phyloP scores from a whole-genome alignment of 1,139 yeast species.

The Meyerozyma sp. region DNA sequence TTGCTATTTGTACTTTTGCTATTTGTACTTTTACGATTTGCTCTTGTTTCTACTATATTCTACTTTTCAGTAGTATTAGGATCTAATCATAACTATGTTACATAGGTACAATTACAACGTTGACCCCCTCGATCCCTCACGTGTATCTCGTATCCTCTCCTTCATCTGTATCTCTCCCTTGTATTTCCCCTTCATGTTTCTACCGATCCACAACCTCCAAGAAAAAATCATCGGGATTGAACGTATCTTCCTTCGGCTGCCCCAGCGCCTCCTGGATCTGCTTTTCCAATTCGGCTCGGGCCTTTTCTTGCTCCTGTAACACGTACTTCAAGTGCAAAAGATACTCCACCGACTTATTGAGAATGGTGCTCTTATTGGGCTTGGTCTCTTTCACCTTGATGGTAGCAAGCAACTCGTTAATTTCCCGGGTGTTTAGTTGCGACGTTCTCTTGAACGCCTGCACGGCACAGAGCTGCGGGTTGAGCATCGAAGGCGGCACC shows the following conservation, averaged over 20 bases:
- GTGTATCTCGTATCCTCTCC: background rate
- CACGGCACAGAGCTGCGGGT: conserved; percentile 43
- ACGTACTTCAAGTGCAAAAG: conserved; percentile 49
- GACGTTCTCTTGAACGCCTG: conserved; percentile 41
- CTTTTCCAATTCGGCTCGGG: conserved; percentile 16
- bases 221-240: conserved; percentile 13
- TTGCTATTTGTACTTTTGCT: too few relatives aligned
- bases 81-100: too few relatives aligned
- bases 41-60: too few relatives aligned
- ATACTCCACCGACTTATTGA: conserved; percentile 66
- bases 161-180: background rate
- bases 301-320: conserved; percentile 28
- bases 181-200: background rate
- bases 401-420: conserved; percentile 32
- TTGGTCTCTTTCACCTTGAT: conserved; percentile 57
- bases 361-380: conserved; percentile 67
- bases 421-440: conserved; percentile 25
- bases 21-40: too few relatives aligned
- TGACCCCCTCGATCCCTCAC: too few relatives aligned
- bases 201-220: conserved; percentile 8
- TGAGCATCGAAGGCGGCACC: conserved; percentile 66
- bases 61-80: too few relatives aligned
- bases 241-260: conserved; percentile 1
- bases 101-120: too few relatives aligned
- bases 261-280: background rate